A percentile compares a stretch with the other conserved stretches of the same genome.
Conservation (phyloP, 306 rosid genomes). For the Malus fusca region DNA sequence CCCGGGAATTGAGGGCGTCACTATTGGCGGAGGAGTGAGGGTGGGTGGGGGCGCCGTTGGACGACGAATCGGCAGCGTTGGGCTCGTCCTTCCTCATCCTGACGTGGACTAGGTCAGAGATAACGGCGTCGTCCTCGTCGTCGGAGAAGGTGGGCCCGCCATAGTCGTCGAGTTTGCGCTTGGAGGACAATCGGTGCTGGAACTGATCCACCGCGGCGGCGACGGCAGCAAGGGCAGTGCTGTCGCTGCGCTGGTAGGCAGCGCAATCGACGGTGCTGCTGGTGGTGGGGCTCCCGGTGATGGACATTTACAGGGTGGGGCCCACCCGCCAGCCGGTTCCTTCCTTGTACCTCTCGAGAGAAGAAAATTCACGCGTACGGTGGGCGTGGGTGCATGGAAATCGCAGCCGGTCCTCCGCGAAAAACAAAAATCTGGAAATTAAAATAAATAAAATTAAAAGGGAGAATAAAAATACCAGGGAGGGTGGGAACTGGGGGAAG, state of each 20-base stretch:
- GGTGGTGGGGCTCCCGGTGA: conserved; percentile 38
- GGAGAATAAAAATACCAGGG: neutral
- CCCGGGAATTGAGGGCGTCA: conserved; percentile 20
- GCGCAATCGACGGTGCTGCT: conserved; percentile 34
- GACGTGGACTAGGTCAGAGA: conserved; percentile 46
- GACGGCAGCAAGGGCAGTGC: conserved; percentile 1
- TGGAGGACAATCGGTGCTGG: conserved; percentile 37
- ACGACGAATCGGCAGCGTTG: conserved; percentile 36
- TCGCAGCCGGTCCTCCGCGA: neutral
- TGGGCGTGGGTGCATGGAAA: conserved; percentile 13
- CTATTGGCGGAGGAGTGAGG: neutral
- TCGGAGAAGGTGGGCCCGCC: conserved; percentile 35
- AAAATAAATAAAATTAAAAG: too few relatives aligned
- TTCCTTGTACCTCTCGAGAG: neutral
- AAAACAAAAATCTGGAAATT: neutral
- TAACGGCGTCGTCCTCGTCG: conserved; percentile 32
- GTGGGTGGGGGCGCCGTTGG: neutral
- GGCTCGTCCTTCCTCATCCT: conserved; percentile 64
- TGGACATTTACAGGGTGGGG: conserved; percentile 61
- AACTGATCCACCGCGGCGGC: conserved; percentile 10
- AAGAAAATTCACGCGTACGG: conserved; percentile 5
- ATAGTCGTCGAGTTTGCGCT: conserved; percentile 70
- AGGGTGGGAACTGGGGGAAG: neutral
- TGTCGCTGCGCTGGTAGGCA: conserved; percentile 30
- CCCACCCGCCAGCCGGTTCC: conserved; percentile 28